Evolutionary conservation across 2,329 filamentous ascomycete genomes (phyloP), one percentile per base, ranked within the genome.

Genomic region (Aspergillus novoparasiticus): DNA sequence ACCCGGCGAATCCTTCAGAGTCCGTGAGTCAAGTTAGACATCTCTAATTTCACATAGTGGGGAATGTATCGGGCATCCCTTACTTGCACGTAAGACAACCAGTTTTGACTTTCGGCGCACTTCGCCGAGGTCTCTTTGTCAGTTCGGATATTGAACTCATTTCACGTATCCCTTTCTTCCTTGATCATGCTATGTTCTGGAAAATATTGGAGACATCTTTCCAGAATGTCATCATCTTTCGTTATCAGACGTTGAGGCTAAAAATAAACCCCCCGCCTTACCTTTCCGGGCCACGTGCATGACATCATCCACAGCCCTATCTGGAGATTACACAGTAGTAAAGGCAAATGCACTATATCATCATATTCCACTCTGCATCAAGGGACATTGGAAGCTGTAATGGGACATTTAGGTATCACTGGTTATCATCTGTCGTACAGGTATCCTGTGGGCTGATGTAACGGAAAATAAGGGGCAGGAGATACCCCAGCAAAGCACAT

Each of bases 41-140:
- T 28, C 6, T 48, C 45, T 3, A 8, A n/a, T 19, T 12, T 19
- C 46, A 30, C 26, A 10, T 6, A 4, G 23, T 8, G 23, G 23
- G 45, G 45, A 46, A 46, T 46, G 11, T 26, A 28, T 48, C 6
- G 14, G 9, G 14, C 10, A 16, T 19, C 12, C 30, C 51, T 36
- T 54, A 54, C 68, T 69, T 70, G 68, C 68, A 70, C 12, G 59
- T 64, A 26, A 55, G 54, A 56, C 68, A 69, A 30, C 68, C 68
- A 2, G 67, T 57, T 14, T 66, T 66, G 26, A 66, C 62, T 55
- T 67, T 69, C 11, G 67, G 67, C 28, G 59, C 63, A 43, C 67
- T 67, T 16, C 60, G 58, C 12, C 65, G 64, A 21, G 51, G 6
- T 28, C 16, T 58, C 21, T 41, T 58, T 12, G 21, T 50, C 4